Evolutionary conservation across 2,329 filamentous ascomycete species (phyloP), one percentile per base, ranked within the genome.

Genomic region (Mycosphaerelloides madeirae): DNA sequence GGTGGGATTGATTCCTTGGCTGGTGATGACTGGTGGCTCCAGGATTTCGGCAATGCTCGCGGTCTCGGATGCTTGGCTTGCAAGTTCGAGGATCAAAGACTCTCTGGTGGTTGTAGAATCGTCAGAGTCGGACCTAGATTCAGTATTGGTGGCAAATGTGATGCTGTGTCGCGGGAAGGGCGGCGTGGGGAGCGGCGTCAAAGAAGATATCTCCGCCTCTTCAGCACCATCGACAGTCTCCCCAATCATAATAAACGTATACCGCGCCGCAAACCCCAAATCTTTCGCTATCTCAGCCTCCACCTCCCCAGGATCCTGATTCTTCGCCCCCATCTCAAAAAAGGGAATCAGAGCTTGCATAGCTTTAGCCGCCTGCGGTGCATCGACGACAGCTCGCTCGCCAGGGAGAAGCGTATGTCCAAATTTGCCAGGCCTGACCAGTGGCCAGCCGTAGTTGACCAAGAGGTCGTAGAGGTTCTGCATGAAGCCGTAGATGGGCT

Each of bases 321-420:
- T 25, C 3, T 12, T n/a, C 34, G 38, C 15, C n/a, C 38, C 32
- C 16, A 13, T 20, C 3, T 48, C 29, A 20, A 53, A 34, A 14
- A 48, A 53, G 2, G 15, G 40, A 15, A 29, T 40, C 25, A 51
- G 18, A 14, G 44, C 25, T 7, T 45, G 37, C 48, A 53, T 53
- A 28, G 29, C 39, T 31, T 43, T n/a, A 14, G 45, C 20, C 11
- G 50, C 50, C 3, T 37, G 32, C 6, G n/a, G 7, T 6, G 44
- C 35, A n/a, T 38, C 28, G 18, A 46, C 19, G 4, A 33, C 41
- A 13, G 38, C 43, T 18, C 36, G 28, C 29, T 53, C 44, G 6
- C 47, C 42, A n/a, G 44, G 44, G 8, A 41, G 31, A 6, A 36
- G 38, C 7, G 38, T n/a, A 6, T 47, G 35, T 7, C 31, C 29